Percentiles rank a stretch among this genome's conserved stretches.
phyloP scores from a whole-genome alignment of 441 rosid species.

The Cnidoscolus chayamansa region DNA sequence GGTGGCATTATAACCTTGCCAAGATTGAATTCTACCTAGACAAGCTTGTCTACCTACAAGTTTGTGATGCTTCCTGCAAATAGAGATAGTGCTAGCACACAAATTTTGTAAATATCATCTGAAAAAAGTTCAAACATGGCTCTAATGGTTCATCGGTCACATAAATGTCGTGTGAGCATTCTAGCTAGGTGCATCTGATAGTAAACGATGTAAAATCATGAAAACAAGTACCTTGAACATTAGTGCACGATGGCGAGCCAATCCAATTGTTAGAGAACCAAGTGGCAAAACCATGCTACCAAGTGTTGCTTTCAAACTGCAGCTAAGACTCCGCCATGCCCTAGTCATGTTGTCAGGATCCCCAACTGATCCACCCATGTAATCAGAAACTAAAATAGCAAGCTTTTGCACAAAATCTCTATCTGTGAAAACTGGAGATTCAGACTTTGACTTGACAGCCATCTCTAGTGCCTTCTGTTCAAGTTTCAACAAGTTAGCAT shows the following conservation, averaged over 20 bases:
- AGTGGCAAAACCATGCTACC: slow-evolving; percentile 97
- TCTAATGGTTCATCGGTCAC: background rate
- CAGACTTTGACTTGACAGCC: slow-evolving; percentile 53
- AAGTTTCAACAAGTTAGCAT: slow-evolving; percentile 72
- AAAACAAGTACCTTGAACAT: slow-evolving; percentile 67
- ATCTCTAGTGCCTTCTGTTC: slow-evolving; percentile 65
- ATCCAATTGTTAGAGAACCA: slow-evolving; percentile 86
- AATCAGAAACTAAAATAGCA: slow-evolving; percentile 72
- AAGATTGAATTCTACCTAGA: no score
- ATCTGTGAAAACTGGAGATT: slow-evolving; percentile 35
- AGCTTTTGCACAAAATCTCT: slow-evolving; percentile 60
- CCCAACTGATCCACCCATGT: slow-evolving; percentile 93
- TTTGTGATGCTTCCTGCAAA: no score
- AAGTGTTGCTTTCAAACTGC: slow-evolving; percentile 77
- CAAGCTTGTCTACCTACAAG: no score
- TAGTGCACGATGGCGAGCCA: slow-evolving; percentile 98
- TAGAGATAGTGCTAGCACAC: no score
- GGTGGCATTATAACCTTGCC: no score
- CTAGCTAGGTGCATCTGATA: background rate
- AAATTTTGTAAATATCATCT: background rate
- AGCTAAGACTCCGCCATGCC: slow-evolving; percentile 74
- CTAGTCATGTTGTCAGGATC: slow-evolving; percentile 70
- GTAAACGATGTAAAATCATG: background rate
- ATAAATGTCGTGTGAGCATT: slow-evolving; percentile 4
- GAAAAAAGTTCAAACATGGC: background rate